Base-by-base conservation (phyloP, 208 protist species). In the Porcisia hertigi region DNA sequence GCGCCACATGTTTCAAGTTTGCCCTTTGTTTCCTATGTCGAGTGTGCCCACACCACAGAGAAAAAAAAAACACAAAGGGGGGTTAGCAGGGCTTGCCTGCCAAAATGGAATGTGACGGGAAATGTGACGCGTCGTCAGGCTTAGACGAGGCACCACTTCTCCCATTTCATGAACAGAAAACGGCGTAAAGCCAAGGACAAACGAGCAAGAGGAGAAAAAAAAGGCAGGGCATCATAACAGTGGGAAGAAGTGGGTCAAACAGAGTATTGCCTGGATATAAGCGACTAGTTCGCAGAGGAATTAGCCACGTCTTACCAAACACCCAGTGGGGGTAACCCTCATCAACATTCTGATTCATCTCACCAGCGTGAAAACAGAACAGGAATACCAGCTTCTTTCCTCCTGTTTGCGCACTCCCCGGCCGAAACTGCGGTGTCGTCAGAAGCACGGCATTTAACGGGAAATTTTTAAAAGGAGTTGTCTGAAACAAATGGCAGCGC, bases 1-100 rank as follows among this genome's bases (percentile, higher is more conserved):
- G 5, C 74, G 60, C 77, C 64, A 79, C 76, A 86, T 84, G 18
- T 8, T 53, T 53, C 36, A 30, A 54, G 43, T 57, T 25, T 18
- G 30, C 69, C 8, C 36, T 6, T 69, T 49, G 34, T 43, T 16
- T 11, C 18, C 20, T 43, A 20, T 34, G 36, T n/a, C 49, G 1
- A 30, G 30, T 30, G 53, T 60, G 39, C 16, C 25, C 62, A 66
- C 36, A 47, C 34, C 62, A 66, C 62, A 41, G 39, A n/a, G 39
- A 66, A 41, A 9, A 47, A 66, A 34, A 45, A 30, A 30, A 30
- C 30, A 30, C 30, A 30, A 0, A 30, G 30, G 30, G 30, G 30
- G 30, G 30, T 30, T 30, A 30, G 39, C 16, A 66, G 39, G 62
- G 39, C 23, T 52, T 67, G 39, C 62, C 62, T 45, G 8, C 8